Base-by-base conservation (phyloP, 495 filamentous ascomycete genomes). In the Copromyces sp. region DNA sequence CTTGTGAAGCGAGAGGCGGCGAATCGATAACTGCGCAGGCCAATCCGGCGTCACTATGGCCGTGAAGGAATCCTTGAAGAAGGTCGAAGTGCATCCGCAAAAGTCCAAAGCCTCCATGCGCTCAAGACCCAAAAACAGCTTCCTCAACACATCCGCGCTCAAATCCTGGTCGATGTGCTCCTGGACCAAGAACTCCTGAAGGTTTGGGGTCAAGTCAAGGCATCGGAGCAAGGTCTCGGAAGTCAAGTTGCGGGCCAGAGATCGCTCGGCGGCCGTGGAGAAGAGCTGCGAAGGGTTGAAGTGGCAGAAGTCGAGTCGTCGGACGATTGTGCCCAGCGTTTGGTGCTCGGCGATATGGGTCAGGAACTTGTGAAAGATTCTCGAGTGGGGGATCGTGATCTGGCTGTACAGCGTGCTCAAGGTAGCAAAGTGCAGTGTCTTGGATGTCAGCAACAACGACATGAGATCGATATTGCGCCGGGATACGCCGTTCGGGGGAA, bases 131-230 rank as follows among this genome's bases (percentile, higher is more conserved):
- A 93, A 90, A 75, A 97, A 91, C 39, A 97, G 78, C 81, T 93
- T 93, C 70, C 83, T 84, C 71, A 97, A 81, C 39, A 97, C 90
- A 24, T 87, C 84, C 29, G 83, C 84, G 75, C 89, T 87, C 39
- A 97, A 80, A 74, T 97, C 93, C 47, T 92, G 90, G 77, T 95
- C 93, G 69, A 97, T 81, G 74, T 95, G 91, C 80, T 97, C 93
- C 81, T 94, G 93, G 40, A 90, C 87, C 71, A 95, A 81, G 75
- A 94, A 93, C 82, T 97, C 93, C 79, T 89, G 89, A 40, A 97
- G 85, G 75, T 91, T 89, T 4, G 93, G 92, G 9, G 90, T 87
- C 39, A 95, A 85, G 68, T 93, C 87, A 72, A 97, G 83, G 80
- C 92, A 94, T 77, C 89, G 85, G 70, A 92, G 81, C 70, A 97